A percentile compares a stretch with the other conserved stretches of the same genome.
Conservation (phyloP, 2,329 filamentous ascomycete species). For the Incumbomyces lentus region DNA sequence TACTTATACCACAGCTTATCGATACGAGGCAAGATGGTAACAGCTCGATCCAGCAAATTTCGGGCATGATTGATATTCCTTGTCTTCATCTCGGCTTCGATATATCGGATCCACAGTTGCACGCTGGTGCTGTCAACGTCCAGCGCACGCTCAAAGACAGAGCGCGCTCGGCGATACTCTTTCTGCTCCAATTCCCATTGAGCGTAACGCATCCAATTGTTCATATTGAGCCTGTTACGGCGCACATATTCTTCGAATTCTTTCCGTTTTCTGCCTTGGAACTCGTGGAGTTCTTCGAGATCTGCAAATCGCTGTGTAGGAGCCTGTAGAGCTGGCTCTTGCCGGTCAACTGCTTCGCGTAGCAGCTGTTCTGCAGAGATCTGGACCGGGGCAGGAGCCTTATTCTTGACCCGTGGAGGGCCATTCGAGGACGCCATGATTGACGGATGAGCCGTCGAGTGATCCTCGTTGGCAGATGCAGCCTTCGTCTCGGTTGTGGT, state of each 20-base stretch:
- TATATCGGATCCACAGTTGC: conserved; percentile 81
- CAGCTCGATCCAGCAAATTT: conserved; percentile 88
- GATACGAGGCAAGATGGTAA: conserved; percentile 77
- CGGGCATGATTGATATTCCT: conserved; percentile 94
- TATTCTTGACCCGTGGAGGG: conserved; percentile 96
- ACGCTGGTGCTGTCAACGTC: conserved; percentile 85
- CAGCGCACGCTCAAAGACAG: conserved; percentile 86
- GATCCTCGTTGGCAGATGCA: too few relatives aligned
- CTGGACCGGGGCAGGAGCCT: conserved; percentile 80
- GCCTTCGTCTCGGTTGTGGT: too few relatives aligned
- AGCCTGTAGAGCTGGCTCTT: conserved; percentile 77
- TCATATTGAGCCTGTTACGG: conserved; percentile 88
- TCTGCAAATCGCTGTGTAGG: conserved; percentile 93
- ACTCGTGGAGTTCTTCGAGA: conserved; percentile 94
- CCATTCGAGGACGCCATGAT: conserved; percentile 81
- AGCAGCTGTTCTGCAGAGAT: conserved; percentile 96
- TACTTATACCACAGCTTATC: conserved; percentile 99
- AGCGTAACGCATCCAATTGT: conserved; percentile 98
- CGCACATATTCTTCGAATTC: conserved; percentile 98
- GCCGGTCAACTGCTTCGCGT: conserved; percentile 90
- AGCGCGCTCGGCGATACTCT: conserved; percentile 82
- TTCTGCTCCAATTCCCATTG: conserved; percentile 97
- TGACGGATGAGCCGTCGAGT: too few relatives aligned
- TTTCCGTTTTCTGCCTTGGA: conserved; percentile 87
- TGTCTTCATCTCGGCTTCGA: conserved; percentile 91